Evolutionary conservation across 1,284 basidiomycete genomes (phyloP), one percentile per base, ranked within the genome.

Genomic region (Ganoderma leucocontextum): DNA sequence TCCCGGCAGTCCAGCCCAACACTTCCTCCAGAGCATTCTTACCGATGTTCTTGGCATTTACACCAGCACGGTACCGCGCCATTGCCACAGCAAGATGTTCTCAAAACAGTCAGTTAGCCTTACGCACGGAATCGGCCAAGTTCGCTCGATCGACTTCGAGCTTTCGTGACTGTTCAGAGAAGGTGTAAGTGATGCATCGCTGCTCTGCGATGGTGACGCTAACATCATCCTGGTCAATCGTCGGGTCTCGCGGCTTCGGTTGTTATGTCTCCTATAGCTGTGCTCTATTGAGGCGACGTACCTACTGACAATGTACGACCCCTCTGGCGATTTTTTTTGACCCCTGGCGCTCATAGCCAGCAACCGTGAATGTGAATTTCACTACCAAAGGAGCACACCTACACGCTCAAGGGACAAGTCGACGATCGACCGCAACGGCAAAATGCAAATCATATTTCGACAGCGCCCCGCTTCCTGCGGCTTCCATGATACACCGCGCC

Each of bases 401-500:
- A 55, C 52, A 35, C 52, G 52, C 52, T 19, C 52, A 2, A 53
- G 29, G n/a, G 13, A 19, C 52, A 19, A 22, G 15, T 55, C 52
- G 33, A 55, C 7, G 52, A 55, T 55, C 52, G 29, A 33, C 52
- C 29, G 13, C 52, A 29, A 55, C 33, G 52, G 17, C 52, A 29
- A 55, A 55, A 55, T 55, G 29, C 52, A 55, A 55, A 55, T 55
- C 52, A 35, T 2, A 19, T 33, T 10, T 17, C 33, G 13, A 22
- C 52, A 55, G 52, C 29, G 52, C 52, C 52, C 52, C 29, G 52
- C 52, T 55, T 33, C 52, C 33, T 55, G 29, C 52, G 52, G 52
- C 52, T 52, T 52, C 47, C 47, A 52, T 52, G 47, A 22, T 52
- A 12, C n/a, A 10, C 2, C 47, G 47, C 22, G 47, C 9, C 47